Percentiles rank a stretch among this genome's conserved stretches.
Evolutionary conservation across 1,284 basidiomycete species (phyloP).

Genomic region (Sporisorium scitamineum): DNA sequence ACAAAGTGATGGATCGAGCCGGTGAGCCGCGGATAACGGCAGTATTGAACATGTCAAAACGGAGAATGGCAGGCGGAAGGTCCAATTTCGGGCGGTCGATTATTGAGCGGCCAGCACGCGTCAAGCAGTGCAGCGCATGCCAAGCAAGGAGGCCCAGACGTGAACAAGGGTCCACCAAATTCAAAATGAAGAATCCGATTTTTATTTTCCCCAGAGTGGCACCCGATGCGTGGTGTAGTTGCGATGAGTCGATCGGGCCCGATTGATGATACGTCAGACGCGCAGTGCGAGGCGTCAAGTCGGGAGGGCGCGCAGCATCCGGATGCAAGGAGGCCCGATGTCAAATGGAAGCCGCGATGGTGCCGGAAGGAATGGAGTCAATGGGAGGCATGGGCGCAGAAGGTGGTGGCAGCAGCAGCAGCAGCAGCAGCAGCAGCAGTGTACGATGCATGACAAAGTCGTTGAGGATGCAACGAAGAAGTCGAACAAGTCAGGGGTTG

Average conservation of each 20-base stretch:
- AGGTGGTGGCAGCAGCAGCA: background rate
- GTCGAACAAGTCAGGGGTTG: background rate
- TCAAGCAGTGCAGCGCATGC: conserved; percentile 33
- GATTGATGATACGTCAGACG: conserved; percentile 11
- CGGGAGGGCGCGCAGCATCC: conserved; percentile 17
- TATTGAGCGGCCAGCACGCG: conserved; percentile 9
- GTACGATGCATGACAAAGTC: background rate
- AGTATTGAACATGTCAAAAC: conserved; percentile 18
- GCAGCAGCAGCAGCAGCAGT: background rate
- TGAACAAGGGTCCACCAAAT: conserved; percentile 16
- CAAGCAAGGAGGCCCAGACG: conserved; percentile 32
- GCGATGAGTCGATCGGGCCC: conserved; percentile 10
- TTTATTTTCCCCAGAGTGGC: background rate
- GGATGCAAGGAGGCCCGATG: conserved; percentile 30
- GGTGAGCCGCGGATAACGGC: background rate
- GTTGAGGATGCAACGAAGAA: background rate
- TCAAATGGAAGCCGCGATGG: conserved; percentile 4
- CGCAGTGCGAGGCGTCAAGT: conserved; percentile 11
- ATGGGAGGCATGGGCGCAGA: background rate
- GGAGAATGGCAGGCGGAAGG: conserved; percentile 28
- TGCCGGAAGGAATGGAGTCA: background rate
- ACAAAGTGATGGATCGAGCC: conserved; percentile 1
- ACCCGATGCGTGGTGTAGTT: background rate
- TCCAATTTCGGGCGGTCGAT: background rate
- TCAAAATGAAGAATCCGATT: background rate